Base-by-base conservation (phyloP, 2,329 filamentous ascomycete species). In the Phialophora expanda region DNA sequence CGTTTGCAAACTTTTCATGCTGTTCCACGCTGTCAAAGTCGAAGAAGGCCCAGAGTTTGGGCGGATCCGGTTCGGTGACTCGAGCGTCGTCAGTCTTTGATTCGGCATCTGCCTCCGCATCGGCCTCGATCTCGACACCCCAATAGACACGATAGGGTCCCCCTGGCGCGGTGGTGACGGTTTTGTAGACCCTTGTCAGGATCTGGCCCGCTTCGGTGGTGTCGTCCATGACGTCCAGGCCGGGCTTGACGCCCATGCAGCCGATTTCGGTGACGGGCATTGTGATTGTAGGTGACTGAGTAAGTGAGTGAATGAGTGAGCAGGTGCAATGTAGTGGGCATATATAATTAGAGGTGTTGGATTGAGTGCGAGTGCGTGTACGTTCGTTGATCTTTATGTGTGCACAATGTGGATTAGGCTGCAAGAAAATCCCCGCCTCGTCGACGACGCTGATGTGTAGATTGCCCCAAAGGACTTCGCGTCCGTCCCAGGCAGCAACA, bases 241-340 rank as follows among this genome's bases (percentile, higher is more conserved):
- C 28, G 53, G 53, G 53, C 28, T 55, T 55, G 51, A 55, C 51
- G 28, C 24, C 53, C 53, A 34, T 55, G 26, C 24, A 20, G 28
- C 53, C 53, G 53, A 55, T 7, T 34, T 55, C 53, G 53, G 53
- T 55, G 28, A 55, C 26, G 48, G 26, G 48, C 48, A 53, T 53
- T 24, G 22, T 53, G 22, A 4, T 12, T 14, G 22, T 26, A 12
- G n/a, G 48, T 44, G 38, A n/a, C 17, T 44, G 38, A 8, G 17
- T 44, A 17, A 44, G 38, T 7, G 38, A 44, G 8, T n/a, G 17
- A 44, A 6, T 44, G 38, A 7, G 30, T 32, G 30, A 4, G 11
- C 30, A 34, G 32, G 32, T 34, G 12, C 32, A 28, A 28, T 6
- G 32, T 34, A 9, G 32, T 12, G 32, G 32, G 3, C 4, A 34